Conservation (phyloP, 257 asterid species). For the Solanum arcanum region DNA sequence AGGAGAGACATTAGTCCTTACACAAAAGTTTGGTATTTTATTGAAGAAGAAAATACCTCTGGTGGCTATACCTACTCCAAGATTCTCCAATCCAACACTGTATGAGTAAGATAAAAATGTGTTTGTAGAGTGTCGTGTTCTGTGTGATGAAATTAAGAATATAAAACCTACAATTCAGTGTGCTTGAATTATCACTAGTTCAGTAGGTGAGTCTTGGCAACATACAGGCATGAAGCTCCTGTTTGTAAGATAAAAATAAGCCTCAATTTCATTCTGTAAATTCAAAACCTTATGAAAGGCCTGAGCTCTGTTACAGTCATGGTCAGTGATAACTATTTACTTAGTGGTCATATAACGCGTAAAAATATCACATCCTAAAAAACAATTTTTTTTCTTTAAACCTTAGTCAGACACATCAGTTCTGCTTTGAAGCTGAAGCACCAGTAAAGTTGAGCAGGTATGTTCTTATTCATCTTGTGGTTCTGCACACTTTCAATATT, state of each 20-base stretch:
- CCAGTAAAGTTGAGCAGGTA: not conserved
- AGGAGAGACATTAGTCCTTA: constrained; percentile 29
- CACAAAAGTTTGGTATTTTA: constrained; percentile 56
- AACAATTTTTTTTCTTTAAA: too few relatives aligned
- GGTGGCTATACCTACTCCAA: constrained; percentile 46
- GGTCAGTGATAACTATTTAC: not conserved
- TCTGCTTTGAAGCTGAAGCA: not conserved
- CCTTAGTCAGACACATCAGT: not conserved
- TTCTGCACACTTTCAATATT: not conserved
- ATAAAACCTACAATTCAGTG: not conserved
- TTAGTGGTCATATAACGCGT: not conserved
- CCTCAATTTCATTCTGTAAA: not conserved
- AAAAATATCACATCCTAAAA: not conserved
- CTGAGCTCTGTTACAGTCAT: not conserved
- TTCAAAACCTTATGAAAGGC: not conserved
- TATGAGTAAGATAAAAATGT: constrained; percentile 9
- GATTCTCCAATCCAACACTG: constrained; percentile 20
- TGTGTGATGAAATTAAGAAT: not conserved
- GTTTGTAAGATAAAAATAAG: not conserved
- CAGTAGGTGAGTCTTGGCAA: not conserved
- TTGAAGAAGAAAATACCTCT: constrained; percentile 39
- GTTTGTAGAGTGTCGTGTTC: not conserved
- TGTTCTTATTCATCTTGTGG: not conserved
- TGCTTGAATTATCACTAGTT: not conserved
- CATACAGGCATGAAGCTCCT: not conserved